These are phyloP conservation scores for Cantharellus anzutake DNA, from an alignment of 768 basidiomycete genomes.

Conservation along the genomic window DNA sequence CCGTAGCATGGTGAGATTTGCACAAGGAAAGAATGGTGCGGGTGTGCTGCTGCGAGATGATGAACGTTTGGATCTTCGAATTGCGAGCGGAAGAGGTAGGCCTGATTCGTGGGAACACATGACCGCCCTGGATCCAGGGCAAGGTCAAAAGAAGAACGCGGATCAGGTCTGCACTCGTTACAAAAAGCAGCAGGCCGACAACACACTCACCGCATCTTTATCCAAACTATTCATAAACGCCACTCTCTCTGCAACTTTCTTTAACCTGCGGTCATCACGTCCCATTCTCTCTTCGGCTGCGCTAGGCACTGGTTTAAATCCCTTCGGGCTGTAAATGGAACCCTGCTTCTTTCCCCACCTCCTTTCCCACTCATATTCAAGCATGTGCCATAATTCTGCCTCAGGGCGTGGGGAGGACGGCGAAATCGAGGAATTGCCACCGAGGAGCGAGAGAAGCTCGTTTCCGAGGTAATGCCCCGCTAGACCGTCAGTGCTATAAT, in stretches of 20 bases:
- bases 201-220: constrained; percentile 31
- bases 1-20: no score
- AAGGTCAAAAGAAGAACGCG: neutral
- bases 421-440: constrained; percentile 6
- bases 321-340: no score
- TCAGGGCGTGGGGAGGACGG: neutral
- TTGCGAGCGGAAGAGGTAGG: no score
- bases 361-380: constrained; percentile 13
- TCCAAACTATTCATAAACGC: constrained; percentile 37
- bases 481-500: constrained; percentile 79
- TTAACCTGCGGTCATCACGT: constrained; percentile 20
- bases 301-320: constrained; percentile 18
- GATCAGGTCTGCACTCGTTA: no score
- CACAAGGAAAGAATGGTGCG: no score
- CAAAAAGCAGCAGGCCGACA: neutral
- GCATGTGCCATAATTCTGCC: constrained; percentile 7
- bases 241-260: constrained; percentile 28
- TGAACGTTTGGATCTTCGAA: no score
- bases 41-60: no score
- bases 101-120: no score
- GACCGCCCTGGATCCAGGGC: no score
- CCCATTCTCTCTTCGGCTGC: constrained; percentile 35
- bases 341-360: neutral
- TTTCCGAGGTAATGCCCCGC: constrained; percentile 66
- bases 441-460: constrained; percentile 54